phyloP scores from a whole-genome alignment of 805 yeast genomes.

The Candida berthetii region DNA sequence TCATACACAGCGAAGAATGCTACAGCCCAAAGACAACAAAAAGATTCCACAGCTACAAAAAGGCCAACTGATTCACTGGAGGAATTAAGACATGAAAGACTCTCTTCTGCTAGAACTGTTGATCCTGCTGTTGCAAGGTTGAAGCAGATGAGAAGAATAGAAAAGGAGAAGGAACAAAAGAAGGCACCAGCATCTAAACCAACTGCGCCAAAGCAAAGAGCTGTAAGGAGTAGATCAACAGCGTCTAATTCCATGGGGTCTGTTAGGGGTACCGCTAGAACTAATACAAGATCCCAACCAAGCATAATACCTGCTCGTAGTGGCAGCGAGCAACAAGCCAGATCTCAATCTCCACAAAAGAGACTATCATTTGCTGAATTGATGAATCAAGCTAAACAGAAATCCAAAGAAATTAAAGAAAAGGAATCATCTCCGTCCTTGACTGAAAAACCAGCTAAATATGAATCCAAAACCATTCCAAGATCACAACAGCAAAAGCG shows the following conservation, averaged over 20 bases:
- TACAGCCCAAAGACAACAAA: background rate
- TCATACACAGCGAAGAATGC: background rate
- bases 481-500: too few relatives aligned
- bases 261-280: too few relatives aligned
- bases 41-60: constrained; percentile 5
- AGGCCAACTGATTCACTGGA: constrained; percentile 1
- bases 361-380: constrained; percentile 48
- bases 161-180: constrained; percentile 35
- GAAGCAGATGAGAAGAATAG: constrained; percentile 59
- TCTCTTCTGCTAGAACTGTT: constrained; percentile 20
- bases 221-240: background rate
- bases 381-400: constrained; percentile 50
- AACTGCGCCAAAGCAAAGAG: background rate
- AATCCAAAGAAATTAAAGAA: constrained; percentile 11
- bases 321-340: background rate
- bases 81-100: background rate
- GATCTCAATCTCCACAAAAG: constrained; percentile 22
- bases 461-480: constrained; percentile 4
- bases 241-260: background rate
- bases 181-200: background rate
- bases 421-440: constrained; percentile 4
- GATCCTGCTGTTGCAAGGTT: constrained; percentile 71
- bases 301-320: too few relatives aligned
- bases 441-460: background rate
- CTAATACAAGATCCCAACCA: too few relatives aligned